phyloP scores from a whole-genome alignment of 257 asterid species.

The Knoxia roxburghii region DNA sequence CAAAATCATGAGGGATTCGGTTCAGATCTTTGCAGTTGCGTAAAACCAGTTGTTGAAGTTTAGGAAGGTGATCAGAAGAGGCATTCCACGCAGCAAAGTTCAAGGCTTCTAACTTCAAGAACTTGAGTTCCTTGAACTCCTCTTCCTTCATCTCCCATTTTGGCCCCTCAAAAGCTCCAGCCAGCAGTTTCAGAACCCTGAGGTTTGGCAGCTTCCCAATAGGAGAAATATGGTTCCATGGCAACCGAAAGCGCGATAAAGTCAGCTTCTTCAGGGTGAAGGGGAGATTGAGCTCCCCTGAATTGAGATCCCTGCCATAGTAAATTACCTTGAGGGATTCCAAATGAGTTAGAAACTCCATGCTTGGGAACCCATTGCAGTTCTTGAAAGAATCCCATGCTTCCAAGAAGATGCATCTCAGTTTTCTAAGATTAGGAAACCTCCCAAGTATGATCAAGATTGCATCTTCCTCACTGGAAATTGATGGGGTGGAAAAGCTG shows the following conservation, averaged over 20 bases:
- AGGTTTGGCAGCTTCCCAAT: constrained; percentile 6
- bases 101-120: constrained; percentile 9
- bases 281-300: not conserved
- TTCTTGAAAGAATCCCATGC: not conserved
- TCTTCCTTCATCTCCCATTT: constrained; percentile 11
- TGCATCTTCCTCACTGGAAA: not conserved
- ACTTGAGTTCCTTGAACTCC: constrained; percentile 6
- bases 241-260: not conserved
- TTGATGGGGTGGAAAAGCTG: constrained; percentile 8
- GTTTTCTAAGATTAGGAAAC: constrained; percentile 3
- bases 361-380: not conserved
- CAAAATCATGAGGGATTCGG: not conserved
- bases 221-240: not conserved
- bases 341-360: not conserved
- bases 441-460: not conserved
- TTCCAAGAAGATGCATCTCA: constrained; percentile 7
- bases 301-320: not conserved
- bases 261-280: constrained; percentile 2
- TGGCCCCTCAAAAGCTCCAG: constrained; percentile 7
- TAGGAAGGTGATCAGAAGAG: constrained; percentile 3
- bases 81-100: constrained; percentile 7
- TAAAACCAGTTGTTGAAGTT: not conserved
- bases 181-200: not conserved
- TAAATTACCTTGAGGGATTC: constrained; percentile 7
- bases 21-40: constrained; percentile 5